phyloP scores from a whole-genome alignment of 345 rosid genomes.

The Aquilaria sinensis region DNA sequence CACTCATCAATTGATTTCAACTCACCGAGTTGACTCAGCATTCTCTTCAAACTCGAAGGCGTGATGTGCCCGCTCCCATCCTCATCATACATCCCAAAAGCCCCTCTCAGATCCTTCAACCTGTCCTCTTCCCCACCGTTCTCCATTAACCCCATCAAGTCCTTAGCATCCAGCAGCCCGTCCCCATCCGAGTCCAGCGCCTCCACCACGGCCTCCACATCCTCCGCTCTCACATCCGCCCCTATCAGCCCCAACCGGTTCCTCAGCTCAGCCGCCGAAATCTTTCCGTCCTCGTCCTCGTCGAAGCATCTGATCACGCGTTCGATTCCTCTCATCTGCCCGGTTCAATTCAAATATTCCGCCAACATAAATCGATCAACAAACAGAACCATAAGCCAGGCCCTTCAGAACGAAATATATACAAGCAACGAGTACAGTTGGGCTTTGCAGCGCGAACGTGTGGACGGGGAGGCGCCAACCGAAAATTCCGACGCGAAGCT shows the following conservation, averaged over 20 bases:
- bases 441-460: too few relatives aligned
- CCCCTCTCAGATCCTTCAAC: conserved; percentile 34
- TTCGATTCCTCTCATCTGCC: not conserved
- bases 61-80: conserved; percentile 40
- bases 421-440: too few relatives aligned
- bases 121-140: conserved; percentile 39
- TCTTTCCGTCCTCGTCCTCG: conserved; percentile 38
- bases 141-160: conserved; percentile 37
- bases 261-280: conserved; percentile 37
- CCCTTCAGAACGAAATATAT: too few relatives aligned
- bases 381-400: too few relatives aligned
- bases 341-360: too few relatives aligned
- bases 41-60: conserved; percentile 23
- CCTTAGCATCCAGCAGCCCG: conserved; percentile 39
- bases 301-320: conserved; percentile 28
- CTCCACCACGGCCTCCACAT: conserved; percentile 25
- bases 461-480: too few relatives aligned
- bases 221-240: conserved; percentile 19
- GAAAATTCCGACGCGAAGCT: too few relatives aligned
- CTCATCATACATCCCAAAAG: conserved; percentile 36
- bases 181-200: conserved; percentile 38
- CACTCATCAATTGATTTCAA: conserved; percentile 35
- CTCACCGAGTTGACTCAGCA: conserved; percentile 41
- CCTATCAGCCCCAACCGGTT: conserved; percentile 20
- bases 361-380: too few relatives aligned